Percentiles rank a stretch among this genome's conserved stretches.
These are phyloP conservation scores for Hypericum androsaemum DNA, from an alignment of 345 rosid species.

Conservation along the genomic window DNA sequence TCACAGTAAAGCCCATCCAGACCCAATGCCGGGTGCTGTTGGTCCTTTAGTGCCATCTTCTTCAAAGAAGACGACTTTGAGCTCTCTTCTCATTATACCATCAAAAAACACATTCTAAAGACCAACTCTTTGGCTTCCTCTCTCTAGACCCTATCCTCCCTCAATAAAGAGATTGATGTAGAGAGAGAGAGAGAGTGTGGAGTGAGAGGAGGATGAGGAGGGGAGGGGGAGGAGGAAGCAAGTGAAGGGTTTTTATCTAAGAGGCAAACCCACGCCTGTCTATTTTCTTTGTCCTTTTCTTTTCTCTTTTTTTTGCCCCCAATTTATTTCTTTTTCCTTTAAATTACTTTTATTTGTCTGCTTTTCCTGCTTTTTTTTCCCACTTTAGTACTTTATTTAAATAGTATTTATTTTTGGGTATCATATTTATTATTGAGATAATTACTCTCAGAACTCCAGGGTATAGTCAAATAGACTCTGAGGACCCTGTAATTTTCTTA, in stretches of 20 bases:
- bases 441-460: too few species aligned
- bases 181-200: neutral
- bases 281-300: constrained; percentile 10
- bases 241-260: constrained; percentile 34
- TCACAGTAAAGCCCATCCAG: constrained; percentile 63
- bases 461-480: too few species aligned
- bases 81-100: constrained; percentile 46
- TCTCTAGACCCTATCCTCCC: neutral
- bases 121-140: constrained; percentile 14
- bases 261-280: constrained; percentile 38
- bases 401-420: too few species aligned
- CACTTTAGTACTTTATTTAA: constrained; percentile 2
- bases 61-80: constrained; percentile 40
- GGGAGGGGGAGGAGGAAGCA: constrained; percentile 20
- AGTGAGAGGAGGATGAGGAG: constrained; percentile 13
- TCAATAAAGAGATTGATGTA: too few species aligned
- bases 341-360: neutral
- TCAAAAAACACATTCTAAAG: constrained; percentile 7
- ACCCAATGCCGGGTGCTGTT: constrained; percentile 12
- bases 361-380: neutral
- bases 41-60: constrained; percentile 51
- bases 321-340: neutral
- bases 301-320: neutral
- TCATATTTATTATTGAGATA: too few species aligned
- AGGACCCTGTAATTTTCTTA: too few species aligned